A percentile compares a stretch with the other conserved stretches of the same genome.
phyloP scores from a whole-genome alignment of 139 green algal genomes.

The Chlorella vulgaris region DNA sequence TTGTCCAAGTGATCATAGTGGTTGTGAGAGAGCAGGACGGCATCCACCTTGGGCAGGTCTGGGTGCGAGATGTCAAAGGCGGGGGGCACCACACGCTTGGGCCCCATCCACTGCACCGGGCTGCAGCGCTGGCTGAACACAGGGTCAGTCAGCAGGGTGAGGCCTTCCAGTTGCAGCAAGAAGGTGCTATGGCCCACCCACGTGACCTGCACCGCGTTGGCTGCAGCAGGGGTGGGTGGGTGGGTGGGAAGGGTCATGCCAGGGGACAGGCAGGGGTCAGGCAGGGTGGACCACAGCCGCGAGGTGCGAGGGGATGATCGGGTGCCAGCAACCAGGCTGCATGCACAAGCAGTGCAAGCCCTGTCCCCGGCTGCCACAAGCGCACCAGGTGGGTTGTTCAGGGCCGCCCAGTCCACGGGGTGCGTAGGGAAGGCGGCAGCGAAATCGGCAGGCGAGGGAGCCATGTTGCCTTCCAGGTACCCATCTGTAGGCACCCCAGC shows the following conservation, averaged over 20 bases:
- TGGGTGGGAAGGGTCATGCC: not conserved
- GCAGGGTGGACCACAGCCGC: too few species aligned
- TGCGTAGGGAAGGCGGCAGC: constrained; percentile 32
- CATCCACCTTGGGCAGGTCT: constrained; percentile 64
- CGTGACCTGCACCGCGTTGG: constrained; percentile 50
- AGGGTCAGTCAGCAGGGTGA: constrained; percentile 81
- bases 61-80: constrained; percentile 38
- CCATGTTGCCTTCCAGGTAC: constrained; percentile 21
- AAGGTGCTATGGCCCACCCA: constrained; percentile 77
- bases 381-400: constrained; percentile 8
- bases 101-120: constrained; percentile 47
- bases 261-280: not conserved
- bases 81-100: constrained; percentile 53
- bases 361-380: not conserved
- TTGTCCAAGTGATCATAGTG: constrained; percentile 83
- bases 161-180: constrained; percentile 70
- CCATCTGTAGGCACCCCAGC: constrained; percentile 12
- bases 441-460: constrained; percentile 28
- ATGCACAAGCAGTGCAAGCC: too few species aligned
- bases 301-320: too few species aligned
- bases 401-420: constrained; percentile 10
- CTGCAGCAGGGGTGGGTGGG: constrained; percentile 23
- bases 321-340: too few species aligned
- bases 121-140: constrained; percentile 54
- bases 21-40: constrained; percentile 79